Evolutionary conservation across 2,329 filamentous ascomycete genomes (phyloP).

Genomic region (Trichoderma sp.): DNA sequence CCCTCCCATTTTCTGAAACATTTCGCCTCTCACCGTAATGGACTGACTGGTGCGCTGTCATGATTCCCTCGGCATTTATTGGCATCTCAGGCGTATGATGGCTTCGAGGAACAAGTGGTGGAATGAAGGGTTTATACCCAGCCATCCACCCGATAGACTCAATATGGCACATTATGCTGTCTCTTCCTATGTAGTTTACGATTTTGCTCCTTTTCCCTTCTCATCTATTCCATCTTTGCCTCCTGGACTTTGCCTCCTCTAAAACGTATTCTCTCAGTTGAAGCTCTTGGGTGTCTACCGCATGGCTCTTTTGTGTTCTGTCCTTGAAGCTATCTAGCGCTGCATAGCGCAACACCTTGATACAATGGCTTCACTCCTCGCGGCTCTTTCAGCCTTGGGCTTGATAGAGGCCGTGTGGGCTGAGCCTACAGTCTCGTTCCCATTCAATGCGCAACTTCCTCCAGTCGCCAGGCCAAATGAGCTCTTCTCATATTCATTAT

Average conservation of each 20-base stretch:
- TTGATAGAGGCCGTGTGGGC: slow-evolving; percentile 34
- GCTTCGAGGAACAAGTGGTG: slow-evolving; percentile 28
- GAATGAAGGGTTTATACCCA: slow-evolving; percentile 39
- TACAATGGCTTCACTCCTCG: slow-evolving; percentile 33
- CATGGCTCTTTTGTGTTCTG: background rate
- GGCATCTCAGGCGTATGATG: slow-evolving; percentile 25
- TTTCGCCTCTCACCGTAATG: slow-evolving; percentile 35
- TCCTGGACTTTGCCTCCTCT: background rate
- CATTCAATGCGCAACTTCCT: slow-evolving; percentile 81
- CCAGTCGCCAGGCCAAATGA: slow-evolving; percentile 69
- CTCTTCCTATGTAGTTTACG: slow-evolving; percentile 13
- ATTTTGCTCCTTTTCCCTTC: slow-evolving; percentile 5
- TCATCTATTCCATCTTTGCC: slow-evolving; percentile 1
- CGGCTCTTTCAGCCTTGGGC: slow-evolving; percentile 29
- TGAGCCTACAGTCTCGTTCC: slow-evolving; percentile 57
- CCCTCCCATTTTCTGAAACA: slow-evolving; percentile 30
- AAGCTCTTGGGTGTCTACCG: background rate
- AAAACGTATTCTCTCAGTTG: background rate
- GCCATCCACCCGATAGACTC: slow-evolving; percentile 31
- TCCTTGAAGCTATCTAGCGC: slow-evolving; percentile 24
- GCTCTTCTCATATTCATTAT: slow-evolving; percentile 70
- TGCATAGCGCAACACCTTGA: slow-evolving; percentile 25
- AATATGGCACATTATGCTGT: slow-evolving; percentile 23
- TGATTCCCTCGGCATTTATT: slow-evolving; percentile 15
- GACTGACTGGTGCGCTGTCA: slow-evolving; percentile 5